A percentile compares a stretch with the other conserved stretches of the same genome.
These are phyloP conservation scores for Spathaspora gorwiae DNA, from an alignment of 805 yeast species.

Conservation along the genomic window DNA sequence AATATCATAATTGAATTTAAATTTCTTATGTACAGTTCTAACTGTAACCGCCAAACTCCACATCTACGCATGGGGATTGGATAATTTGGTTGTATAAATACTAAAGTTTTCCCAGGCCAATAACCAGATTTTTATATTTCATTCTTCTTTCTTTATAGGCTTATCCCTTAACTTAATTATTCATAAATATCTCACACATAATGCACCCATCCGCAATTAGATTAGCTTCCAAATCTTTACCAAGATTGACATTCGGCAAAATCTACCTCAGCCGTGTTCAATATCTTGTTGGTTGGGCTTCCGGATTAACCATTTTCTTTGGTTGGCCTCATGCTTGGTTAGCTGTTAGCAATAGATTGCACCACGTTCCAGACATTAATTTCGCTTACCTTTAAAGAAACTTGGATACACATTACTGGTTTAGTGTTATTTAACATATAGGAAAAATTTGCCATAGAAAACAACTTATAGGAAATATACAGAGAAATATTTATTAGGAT, in stretches of 20 bases:
- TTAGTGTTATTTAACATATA: background rate
- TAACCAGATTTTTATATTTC: too few species aligned
- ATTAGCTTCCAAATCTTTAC: conserved; percentile 1
- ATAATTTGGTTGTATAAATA: too few species aligned
- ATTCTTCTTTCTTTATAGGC: too few species aligned
- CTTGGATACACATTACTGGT: background rate
- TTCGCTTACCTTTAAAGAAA: background rate
- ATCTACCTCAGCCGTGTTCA: conserved; percentile 27
- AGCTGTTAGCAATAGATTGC: conserved; percentile 17
- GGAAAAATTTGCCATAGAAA: too few species aligned
- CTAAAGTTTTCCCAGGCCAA: too few species aligned
- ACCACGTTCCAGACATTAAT: conserved; percentile 22
- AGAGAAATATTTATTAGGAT: too few species aligned
- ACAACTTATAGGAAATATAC: too few species aligned
- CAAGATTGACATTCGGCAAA: conserved; percentile 13
- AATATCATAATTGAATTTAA: too few species aligned
- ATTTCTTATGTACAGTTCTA: too few species aligned
- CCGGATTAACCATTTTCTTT: conserved; percentile 24
- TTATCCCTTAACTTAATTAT: background rate
- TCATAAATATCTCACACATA: background rate
- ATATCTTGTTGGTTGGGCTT: conserved; percentile 25
- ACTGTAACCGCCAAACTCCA: too few species aligned
- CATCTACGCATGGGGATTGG: too few species aligned
- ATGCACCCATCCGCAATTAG: conserved; percentile 4
- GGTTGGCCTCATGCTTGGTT: conserved; percentile 35